Conservation (phyloP, 2,329 filamentous ascomycete species). For the Epichloe sibirici region DNA sequence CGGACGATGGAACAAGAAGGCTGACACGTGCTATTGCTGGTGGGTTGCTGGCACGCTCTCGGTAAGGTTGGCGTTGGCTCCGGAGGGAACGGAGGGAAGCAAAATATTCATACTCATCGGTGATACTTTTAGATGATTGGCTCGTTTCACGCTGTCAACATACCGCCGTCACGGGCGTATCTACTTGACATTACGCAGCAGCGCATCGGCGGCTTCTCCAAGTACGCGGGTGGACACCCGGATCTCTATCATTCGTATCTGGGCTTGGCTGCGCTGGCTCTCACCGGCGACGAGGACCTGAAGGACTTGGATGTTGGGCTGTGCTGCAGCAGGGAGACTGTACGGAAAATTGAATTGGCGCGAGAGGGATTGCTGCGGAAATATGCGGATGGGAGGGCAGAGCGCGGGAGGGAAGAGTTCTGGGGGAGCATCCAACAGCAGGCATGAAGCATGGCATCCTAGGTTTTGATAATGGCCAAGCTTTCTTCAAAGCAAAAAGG, state of each 20-base stretch:
- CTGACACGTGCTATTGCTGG: conserved; percentile 93
- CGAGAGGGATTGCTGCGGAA: conserved; percentile 24
- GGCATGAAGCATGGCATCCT: neutral
- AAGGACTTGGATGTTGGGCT: conserved; percentile 62
- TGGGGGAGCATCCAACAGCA: conserved; percentile 10
- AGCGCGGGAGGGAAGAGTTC: conserved; percentile 4
- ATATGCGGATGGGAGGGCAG: conserved; percentile 3
- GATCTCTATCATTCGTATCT: conserved; percentile 85
- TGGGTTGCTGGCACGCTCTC: conserved; percentile 64
- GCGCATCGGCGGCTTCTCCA: conserved; percentile 70
- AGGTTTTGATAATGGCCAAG: too few relatives aligned
- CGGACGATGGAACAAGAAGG: conserved; percentile 79
- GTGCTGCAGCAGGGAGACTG: conserved; percentile 56
- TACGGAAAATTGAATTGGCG: conserved; percentile 35
- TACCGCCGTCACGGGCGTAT: conserved; percentile 55
- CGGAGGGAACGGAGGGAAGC: neutral
- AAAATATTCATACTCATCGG: neutral
- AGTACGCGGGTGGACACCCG: conserved; percentile 53
- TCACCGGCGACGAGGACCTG: conserved; percentile 58
- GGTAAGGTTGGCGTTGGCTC: conserved; percentile 17
- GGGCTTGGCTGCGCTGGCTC: conserved; percentile 66
- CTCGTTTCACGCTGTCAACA: conserved; percentile 44
- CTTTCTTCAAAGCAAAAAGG: too few relatives aligned
- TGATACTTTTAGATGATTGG: conserved; percentile 40
- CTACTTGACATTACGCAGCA: conserved; percentile 81